Base-by-base conservation (phyloP, 1,139 yeast genomes). In the Debaryomyces nepalensis region DNA sequence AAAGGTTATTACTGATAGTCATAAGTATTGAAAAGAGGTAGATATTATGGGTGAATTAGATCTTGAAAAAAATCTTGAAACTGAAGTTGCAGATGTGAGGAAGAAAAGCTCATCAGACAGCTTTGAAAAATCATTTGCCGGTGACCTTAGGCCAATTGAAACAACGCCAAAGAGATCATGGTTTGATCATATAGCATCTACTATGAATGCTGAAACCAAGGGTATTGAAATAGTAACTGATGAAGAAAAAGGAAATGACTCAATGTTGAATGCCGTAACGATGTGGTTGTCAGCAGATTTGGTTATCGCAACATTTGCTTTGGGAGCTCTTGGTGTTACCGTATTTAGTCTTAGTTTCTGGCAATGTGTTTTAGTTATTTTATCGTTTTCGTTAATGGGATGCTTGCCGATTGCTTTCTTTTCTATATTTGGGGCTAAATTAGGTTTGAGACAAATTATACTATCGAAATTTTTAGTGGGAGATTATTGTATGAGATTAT, bases 261-360 rank as follows among this genome's bases (percentile, higher is more conserved):
- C 88, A 24, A 59, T 85, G 43, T 70, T 80, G 70, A 79, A 76
- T 52, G 87, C 95, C 20, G 90, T 91, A 31, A 75, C 91, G 43
- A 87, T 90, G 96, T 90, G 97, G 97, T 76, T 87, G 57, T 85
- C 95, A 20, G 96, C 96, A 26, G 90, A 90, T 66, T 72, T 88
- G 77, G 97, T 89, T 45, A 80, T 90, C 59, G 90, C 96, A 16
- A 81, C 96, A 18, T 84, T 79, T 56, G 74, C 96, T 2, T 70
- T 89, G 39, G 97, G 97, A 60, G 86, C 87, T 45, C 69, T 90
- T 41, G 96, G 96, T 44, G 70, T 83, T 39, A 63, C 79, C 30
- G 72, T 71, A n/a, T 79, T 75, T 49, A 69, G 59, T 2, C 67
- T 79, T 50, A 75, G 80, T 37, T 84, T 87, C 66, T 84, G 88